A percentile compares a stretch with the other conserved stretches of the same genome.
Conservation (phyloP, 2,329 filamentous ascomycete genomes). For the Plenodomus tracheiphilus region DNA sequence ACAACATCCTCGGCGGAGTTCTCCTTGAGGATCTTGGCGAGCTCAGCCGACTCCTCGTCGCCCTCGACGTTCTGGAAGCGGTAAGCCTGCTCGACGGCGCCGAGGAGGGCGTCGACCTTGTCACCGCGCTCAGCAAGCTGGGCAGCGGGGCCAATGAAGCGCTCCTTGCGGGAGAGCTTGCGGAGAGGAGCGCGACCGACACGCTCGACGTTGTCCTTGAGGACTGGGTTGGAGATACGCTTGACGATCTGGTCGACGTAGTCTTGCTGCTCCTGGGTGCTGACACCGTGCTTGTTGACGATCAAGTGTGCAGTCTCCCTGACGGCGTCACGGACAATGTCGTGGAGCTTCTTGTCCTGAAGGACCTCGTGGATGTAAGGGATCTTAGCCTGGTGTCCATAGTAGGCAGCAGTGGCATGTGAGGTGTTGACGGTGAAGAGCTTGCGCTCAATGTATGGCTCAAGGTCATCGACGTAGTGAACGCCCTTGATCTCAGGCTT, state of each 20-base stretch:
- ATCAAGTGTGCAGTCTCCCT: constrained; percentile 87
- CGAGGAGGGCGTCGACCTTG: constrained; percentile 73
- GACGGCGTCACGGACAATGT: constrained; percentile 77
- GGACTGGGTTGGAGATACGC: constrained; percentile 89
- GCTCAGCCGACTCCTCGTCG: constrained; percentile 84
- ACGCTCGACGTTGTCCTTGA: constrained; percentile 91
- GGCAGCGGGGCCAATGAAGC: constrained; percentile 89
- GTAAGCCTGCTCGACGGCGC: constrained; percentile 86
- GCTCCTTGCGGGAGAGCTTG: constrained; percentile 93
- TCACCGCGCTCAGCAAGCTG: constrained; percentile 83
- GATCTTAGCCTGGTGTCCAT: constrained; percentile 85
- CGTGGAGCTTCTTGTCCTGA: constrained; percentile 76
- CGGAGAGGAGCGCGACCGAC: constrained; percentile 92
- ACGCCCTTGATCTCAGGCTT: constrained; percentile 81
- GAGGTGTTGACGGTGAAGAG: constrained; percentile 99
- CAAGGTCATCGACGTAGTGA: constrained; percentile 88
- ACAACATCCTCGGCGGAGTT: constrained; percentile 75
- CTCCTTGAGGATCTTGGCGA: constrained; percentile 82
- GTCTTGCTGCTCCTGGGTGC: constrained; percentile 71
- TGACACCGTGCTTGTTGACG: constrained; percentile 81
- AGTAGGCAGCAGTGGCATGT: constrained; percentile 94
- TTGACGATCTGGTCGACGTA: constrained; percentile 92
- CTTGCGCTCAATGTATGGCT: constrained; percentile 98
- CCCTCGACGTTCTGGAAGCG: constrained; percentile 93
- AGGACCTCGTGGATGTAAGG: constrained; percentile 88